These are phyloP conservation scores for Canavalia ensiformis DNA, from an alignment of 306 rosid genomes.

Conservation along the genomic window DNA sequence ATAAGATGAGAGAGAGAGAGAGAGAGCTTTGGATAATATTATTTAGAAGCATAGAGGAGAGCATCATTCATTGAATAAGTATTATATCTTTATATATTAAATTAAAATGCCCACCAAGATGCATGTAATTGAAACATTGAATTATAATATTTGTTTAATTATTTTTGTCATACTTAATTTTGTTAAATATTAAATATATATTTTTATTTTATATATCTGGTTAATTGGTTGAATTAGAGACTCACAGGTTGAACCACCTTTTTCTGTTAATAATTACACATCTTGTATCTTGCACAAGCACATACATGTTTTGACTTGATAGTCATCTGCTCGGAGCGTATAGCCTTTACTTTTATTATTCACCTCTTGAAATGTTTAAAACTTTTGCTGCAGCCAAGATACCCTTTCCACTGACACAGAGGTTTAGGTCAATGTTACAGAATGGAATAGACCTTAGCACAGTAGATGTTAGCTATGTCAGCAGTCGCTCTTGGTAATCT, in stretches of 20 bases:
- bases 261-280: conserved; percentile 20
- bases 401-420: conserved; percentile 97
- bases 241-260: not conserved
- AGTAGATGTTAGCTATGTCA: conserved; percentile 99
- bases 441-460: conserved; percentile 99
- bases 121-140: too few relatives aligned
- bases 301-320: not conserved
- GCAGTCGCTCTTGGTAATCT: conserved; percentile 96
- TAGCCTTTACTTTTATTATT: conserved; percentile 32
- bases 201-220: too few relatives aligned
- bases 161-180: too few relatives aligned
- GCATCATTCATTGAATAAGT: too few relatives aligned
- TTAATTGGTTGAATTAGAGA: too few relatives aligned
- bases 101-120: too few relatives aligned
- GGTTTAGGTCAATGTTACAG: conserved; percentile 96
- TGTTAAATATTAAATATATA: too few relatives aligned
- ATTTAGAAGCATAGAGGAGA: too few relatives aligned
- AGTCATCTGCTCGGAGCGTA: conserved; percentile 14
- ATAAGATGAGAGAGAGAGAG: too few relatives aligned
- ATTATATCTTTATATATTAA: too few relatives aligned
- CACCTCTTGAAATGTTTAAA: conserved; percentile 21
- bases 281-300: not conserved
- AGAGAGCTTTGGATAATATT: too few relatives aligned
- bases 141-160: too few relatives aligned
- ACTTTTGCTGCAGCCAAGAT: conserved; percentile 81